Base-by-base conservation (phyloP, 352 stramenopile species). In the Thraustotheca clavata region DNA sequence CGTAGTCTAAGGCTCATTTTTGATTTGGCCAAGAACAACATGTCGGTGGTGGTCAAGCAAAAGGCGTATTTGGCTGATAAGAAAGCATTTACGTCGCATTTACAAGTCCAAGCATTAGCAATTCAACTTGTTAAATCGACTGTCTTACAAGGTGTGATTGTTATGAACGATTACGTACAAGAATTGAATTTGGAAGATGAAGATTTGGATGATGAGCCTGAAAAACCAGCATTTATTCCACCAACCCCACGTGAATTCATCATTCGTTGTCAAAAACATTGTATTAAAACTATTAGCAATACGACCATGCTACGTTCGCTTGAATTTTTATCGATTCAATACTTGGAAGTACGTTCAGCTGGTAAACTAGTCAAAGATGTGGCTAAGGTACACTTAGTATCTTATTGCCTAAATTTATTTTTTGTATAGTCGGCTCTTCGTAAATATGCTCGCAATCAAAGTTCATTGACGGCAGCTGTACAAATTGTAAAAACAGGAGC, bases 41-140 rank as follows among this genome's bases (percentile, higher is more conserved):
- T 49, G 57, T 65, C 57, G 57, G 57, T 8, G 7, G 8, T 65
- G 36, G 55, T 65, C 57, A 65, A 65, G 57, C 36, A 82, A 57
- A 85, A 86, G 69, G 72, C 79, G 63, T 91, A 90, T 71, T 36
- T 93, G 68, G 81, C 66, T 70, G 83, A 93, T 73, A 88, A 93
- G 72, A 93, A 93, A 70, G 79, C 83, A 46, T 93, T 80, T 63
- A 87, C 87, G 59, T 86, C 89, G 67, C 83, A 93, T 66, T 89
- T 93, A 57, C 80, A 89, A 69, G 72, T 77, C 27, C 74, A 74
- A 36, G 75, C 87, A 69, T 69, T 90, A 29, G 74, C 82, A 27
- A 79, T 93, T 57, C 76, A 82, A 47, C 79, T 79, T 14, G 68
- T 83, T 54, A 76, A 83, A 22, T 84, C 77, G 7, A 71, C 75